Base-by-base conservation (phyloP, 495 filamentous ascomycete species). In the Podospora anserina region DNA sequence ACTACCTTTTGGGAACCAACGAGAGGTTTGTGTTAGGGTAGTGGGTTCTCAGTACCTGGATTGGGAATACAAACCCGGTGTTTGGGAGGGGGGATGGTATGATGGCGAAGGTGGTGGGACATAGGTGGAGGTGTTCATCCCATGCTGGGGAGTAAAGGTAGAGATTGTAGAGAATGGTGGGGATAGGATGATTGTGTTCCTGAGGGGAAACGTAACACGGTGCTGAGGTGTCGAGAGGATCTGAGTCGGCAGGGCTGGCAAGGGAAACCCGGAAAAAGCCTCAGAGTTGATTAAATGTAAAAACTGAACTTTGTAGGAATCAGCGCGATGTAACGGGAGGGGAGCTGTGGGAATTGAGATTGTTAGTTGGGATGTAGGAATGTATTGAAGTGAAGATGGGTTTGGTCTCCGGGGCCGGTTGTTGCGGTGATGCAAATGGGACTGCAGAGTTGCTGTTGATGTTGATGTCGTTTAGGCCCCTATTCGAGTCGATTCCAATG, bases 1-100 rank as follows among this genome's bases (percentile, higher is more conserved):
- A 49, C 39, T 16, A 53, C 81, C 79, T 49, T 49, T 49, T 32
- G 30, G 30, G 4, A 0, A 7, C 30, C 30, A 32, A 32, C 30
- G 23, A 6, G 30, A 32, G 30, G 4, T 5, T 32, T 32, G 4
- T 4, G 30, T 32, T 4, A 5, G 30, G 30, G 30, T 32, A 7
- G 4, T 32, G 30, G 30, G 4, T 32, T 32, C 7, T 32, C 30
- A 32, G 30, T 5, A 5, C 30, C 30, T 32, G 30, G 30, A 32
- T 32, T 32, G 39, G 39, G 39, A 49, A 49, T 49, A 49, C 39
- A 49, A 49, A 49, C 39, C 39, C 39, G 39, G 39, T 49, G 39
- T 49, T 49, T 49, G 4, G 30, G 30, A 7, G 1, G 30, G 30
- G 7, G 30, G 30, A 7, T 32, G 30, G 30, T 32, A 32, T 7